These are phyloP conservation scores for Tolypocladium endophyticum DNA, from an alignment of 2,329 filamentous ascomycete species.

Conservation along the genomic window DNA sequence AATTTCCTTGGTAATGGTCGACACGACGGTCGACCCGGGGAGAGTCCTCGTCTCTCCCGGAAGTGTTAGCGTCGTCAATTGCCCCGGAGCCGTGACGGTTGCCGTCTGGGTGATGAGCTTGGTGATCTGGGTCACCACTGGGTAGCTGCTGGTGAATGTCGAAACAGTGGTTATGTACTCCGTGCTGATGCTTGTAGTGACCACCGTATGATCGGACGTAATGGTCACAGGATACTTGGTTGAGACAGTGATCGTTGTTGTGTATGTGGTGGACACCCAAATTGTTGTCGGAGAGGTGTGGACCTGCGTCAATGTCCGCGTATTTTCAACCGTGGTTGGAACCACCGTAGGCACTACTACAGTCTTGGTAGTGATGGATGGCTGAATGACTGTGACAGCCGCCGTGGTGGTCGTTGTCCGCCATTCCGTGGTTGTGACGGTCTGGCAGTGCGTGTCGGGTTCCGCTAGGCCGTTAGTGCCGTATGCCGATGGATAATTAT, in stretches of 20 bases:
- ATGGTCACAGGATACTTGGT: constrained; percentile 7
- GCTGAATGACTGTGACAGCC: constrained; percentile 4
- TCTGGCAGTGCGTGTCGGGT: constrained; percentile 3
- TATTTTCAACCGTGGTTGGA: constrained; percentile 5
- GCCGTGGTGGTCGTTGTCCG: constrained; percentile 9
- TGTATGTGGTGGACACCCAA: constrained; percentile 7
- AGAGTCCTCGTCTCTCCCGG: constrained; percentile 2
- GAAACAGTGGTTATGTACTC: constrained; percentile 5
- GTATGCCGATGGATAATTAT: too few relatives aligned
- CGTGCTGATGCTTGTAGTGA: constrained; percentile 6
- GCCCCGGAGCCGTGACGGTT: constrained; percentile 4
- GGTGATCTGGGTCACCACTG: constrained; percentile 6
- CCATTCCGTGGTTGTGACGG: constrained; percentile 11
- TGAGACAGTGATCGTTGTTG: constrained; percentile 3
- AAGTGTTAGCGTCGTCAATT: constrained; percentile 3
- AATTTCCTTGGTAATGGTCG: neutral
- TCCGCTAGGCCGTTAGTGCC: neutral
- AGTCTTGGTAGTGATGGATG: constrained; percentile 6
- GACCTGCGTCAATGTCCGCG: constrained; percentile 1
- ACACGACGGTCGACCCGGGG: neutral
- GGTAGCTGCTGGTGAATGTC: constrained; percentile 6
- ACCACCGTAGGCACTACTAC: constrained; percentile 3
- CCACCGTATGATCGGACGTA: constrained; percentile 6
- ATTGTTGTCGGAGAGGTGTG: constrained; percentile 5
- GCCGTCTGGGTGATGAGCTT: constrained; percentile 2